phyloP scores from a whole-genome alignment of 305 asterid species.

The Fraxinus angustifolia region DNA sequence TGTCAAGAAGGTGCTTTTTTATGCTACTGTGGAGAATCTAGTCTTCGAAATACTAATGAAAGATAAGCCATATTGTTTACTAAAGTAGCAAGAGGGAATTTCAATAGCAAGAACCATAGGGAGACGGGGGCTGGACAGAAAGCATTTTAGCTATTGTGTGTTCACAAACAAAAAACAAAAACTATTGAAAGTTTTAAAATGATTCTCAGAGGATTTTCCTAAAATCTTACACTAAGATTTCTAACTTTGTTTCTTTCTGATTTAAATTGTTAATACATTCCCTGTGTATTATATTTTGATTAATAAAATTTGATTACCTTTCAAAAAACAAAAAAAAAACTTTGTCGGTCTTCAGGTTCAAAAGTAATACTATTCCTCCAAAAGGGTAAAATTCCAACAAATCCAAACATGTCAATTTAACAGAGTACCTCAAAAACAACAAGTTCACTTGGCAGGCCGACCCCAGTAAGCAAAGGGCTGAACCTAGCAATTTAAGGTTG shows the following conservation, averaged over 20 bases:
- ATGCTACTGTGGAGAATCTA: background rate
- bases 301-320: too few relatives aligned
- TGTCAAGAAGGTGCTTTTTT: background rate
- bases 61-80: background rate
- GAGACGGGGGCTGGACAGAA: background rate
- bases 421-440: background rate
- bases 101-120: background rate
- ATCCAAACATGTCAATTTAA: background rate
- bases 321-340: too few relatives aligned
- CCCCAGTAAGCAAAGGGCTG: background rate
- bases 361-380: background rate
- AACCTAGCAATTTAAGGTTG: background rate
- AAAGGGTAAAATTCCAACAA: background rate
- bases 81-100: background rate
- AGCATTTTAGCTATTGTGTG: background rate
- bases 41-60: too few relatives aligned
- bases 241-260: background rate
- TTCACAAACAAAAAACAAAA: background rate
- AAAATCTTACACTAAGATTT: background rate
- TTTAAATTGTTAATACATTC: too few relatives aligned
- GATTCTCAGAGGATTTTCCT: background rate
- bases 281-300: too few relatives aligned
- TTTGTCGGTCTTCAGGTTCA: background rate
- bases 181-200: background rate
- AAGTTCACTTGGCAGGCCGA: background rate